Evolutionary conservation across 2,329 filamentous ascomycete species (phyloP), one percentile per base, ranked within the genome.

Genomic region (Chrysoporthe austroafricana): DNA sequence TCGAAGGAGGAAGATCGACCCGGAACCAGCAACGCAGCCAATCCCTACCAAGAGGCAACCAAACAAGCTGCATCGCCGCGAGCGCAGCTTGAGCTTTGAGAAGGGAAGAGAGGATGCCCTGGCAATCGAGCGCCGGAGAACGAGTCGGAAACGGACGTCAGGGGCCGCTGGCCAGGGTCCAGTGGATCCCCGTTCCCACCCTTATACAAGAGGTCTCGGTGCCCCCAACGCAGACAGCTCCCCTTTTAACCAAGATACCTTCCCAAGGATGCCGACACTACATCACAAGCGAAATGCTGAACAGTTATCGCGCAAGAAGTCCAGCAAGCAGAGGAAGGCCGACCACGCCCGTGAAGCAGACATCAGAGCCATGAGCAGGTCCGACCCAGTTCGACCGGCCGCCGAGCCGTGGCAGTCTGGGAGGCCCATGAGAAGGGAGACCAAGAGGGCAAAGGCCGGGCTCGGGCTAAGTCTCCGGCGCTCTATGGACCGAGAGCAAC

Each of bases 271-370:
- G 65, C 84, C 84, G 6, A 90, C 87, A 9, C 77, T 90, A 39
- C 84, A 88, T 79, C 84, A 83, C 72, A 92, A 90, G 76, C 86
- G 87, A 73, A 84, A 83, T 70, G 84, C 84, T 67, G 84, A 85
- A 71, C 86, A 89, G 62, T 81, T 82, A 34, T 79, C 87, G 63
- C 87, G 89, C 68, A 89, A 90, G 70, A 93, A 89, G 75, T 91
- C 91, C 52, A 94, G 88, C 81, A 96, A 92, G 79, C 88, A 90
- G 73, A 89, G 90, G 74, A 90, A 90, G 72, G 85, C 91, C 70
- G 92, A 96, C 70, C 87, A 88, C 75, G 85, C 91, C 68, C 87
- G 95, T 67, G 94, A 97, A 79, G 92, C 92, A 70, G 93, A 97
- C 79, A 94, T 97, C 75, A 92, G 90, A 76, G 89, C 92, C 64